Conservation (phyloP, 495 filamentous ascomycete genomes). For the Articulospora tetracladia region DNA sequence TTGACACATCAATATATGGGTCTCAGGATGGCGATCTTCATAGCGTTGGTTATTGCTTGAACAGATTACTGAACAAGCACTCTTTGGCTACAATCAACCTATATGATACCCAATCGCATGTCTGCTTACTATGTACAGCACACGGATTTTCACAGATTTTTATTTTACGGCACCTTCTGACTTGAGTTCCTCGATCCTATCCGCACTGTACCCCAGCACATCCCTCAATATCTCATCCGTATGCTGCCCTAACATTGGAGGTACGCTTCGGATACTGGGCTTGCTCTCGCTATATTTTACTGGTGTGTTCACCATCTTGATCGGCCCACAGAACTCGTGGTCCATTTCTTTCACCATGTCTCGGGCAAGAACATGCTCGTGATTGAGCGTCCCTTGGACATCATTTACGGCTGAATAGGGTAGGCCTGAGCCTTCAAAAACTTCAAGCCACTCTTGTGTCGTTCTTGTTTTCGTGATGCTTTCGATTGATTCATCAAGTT, state of each 20-base stretch:
- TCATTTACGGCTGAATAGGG: slow-evolving; percentile 96
- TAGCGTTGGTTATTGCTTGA: no score
- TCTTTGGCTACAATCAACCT: no score
- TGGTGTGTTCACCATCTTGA: slow-evolving; percentile 91
- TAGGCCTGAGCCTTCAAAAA: slow-evolving; percentile 87
- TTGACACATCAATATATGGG: no score
- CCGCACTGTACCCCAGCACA: slow-evolving; percentile 58
- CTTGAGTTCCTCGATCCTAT: slow-evolving; percentile 59
- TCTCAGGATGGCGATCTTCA: no score
- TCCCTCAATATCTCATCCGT: slow-evolving; percentile 78
- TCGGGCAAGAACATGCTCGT: slow-evolving; percentile 80
- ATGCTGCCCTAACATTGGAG: slow-evolving; percentile 87
- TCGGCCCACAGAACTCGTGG: slow-evolving; percentile 75
- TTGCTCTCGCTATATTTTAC: slow-evolving; percentile 87
- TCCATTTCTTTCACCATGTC: slow-evolving; percentile 86
- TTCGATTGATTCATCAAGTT: slow-evolving; percentile 76
- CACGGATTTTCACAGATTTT: not conserved
- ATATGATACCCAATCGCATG: no score
- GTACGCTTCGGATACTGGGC: slow-evolving; percentile 73
- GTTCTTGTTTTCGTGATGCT: slow-evolving; percentile 69
- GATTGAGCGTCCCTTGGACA: slow-evolving; percentile 75
- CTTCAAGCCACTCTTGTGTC: slow-evolving; percentile 82
- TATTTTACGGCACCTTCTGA: slow-evolving; percentile 70
- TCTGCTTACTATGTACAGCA: no score
- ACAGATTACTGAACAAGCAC: no score